Percentiles rank a stretch among this genome's conserved stretches.
Evolutionary conservation across 2,329 filamentous ascomycete species (phyloP).

Genomic region (Botrytis squamosa): DNA sequence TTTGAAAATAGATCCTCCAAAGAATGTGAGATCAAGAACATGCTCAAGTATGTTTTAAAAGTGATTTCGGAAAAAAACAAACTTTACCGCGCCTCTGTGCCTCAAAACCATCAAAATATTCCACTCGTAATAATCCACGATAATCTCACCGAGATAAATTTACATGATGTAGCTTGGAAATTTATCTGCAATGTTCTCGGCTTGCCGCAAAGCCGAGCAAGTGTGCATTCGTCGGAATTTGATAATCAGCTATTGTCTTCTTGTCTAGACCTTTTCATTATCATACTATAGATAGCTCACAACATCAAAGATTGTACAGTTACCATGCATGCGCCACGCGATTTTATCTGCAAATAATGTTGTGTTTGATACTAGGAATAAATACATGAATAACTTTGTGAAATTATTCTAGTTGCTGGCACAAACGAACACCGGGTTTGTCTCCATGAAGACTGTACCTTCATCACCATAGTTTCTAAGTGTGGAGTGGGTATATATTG

Average conservation of each 20-base stretch:
- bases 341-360: slow-evolving; percentile 3
- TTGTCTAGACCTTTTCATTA: not conserved
- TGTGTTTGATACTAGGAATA: not conserved
- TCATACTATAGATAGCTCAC: not conserved
- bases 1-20: not conserved
- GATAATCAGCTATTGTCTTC: not conserved
- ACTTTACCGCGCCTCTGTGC: not conserved
- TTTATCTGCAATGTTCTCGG: not conserved
- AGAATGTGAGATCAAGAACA: not conserved
- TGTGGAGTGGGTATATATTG: not conserved
- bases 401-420: not conserved
- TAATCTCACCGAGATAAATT: not conserved
- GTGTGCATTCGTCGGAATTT: not conserved
- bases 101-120: not conserved
- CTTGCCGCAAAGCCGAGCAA: not conserved
- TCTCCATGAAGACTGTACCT: not conserved
- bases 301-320: not conserved
- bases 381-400: not conserved
- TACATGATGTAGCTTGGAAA: not conserved
- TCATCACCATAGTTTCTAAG: not conserved
- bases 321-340: slow-evolving; percentile 14
- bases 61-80: not conserved
- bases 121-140: not conserved
- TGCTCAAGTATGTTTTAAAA: not conserved
- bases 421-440: not conserved